phyloP scores from a whole-genome alignment of 139 green algal genomes.

The Chlorella sp. region DNA sequence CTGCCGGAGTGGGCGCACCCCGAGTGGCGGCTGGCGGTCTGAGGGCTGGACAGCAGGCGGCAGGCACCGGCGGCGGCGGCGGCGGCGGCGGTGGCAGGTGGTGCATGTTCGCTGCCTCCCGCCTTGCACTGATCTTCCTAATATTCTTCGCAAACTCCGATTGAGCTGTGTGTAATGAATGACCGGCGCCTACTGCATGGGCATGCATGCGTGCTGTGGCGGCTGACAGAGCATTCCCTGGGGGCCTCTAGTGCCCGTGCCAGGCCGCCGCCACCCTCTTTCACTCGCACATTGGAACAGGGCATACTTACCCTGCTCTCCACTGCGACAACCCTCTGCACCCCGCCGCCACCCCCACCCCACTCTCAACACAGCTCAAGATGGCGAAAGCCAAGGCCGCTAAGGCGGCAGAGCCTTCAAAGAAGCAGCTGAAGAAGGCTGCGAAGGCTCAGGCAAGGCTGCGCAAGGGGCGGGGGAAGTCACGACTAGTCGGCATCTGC shows the following conservation, averaged over 20 bases:
- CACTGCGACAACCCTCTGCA: background rate
- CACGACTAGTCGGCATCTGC: too few species aligned
- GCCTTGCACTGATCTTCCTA: background rate
- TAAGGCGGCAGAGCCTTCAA: conserved; percentile 1
- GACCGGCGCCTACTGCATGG: background rate
- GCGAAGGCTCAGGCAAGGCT: background rate
- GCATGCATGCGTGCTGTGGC: background rate
- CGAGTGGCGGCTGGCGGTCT: conserved; percentile 12
- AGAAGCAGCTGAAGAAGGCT: conserved; percentile 44
- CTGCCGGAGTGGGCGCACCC: conserved; percentile 68
- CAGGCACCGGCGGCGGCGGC: background rate
- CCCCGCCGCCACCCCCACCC: background rate
- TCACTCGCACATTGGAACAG: background rate
- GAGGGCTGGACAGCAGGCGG: background rate
- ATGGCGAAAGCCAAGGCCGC: conserved; percentile 47
- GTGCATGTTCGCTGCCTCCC: background rate
- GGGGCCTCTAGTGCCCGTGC: too few species aligned
- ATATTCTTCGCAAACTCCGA: background rate
- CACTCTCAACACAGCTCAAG: background rate
- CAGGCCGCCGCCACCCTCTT: background rate
- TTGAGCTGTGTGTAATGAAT: background rate
- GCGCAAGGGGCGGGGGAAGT: background rate
- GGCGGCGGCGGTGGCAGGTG: too few species aligned
- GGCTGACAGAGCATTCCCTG: too few species aligned
- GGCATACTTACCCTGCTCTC: too few species aligned